Percentiles rank a stretch among this genome's conserved stretches.
phyloP scores from a whole-genome alignment of 2,329 filamentous ascomycete genomes.

The Rutstroemia sydowiana region DNA sequence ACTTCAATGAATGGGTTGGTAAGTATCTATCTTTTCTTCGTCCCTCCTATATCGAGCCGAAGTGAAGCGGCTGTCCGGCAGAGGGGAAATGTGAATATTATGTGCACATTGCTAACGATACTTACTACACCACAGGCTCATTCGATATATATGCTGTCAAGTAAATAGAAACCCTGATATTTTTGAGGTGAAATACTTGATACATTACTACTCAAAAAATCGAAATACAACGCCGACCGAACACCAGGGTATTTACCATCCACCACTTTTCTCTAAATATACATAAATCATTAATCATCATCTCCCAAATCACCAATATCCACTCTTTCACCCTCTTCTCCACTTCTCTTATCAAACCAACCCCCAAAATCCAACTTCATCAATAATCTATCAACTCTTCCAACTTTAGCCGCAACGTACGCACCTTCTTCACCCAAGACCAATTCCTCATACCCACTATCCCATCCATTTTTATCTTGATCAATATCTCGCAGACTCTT shows the following conservation, averaged over 20 bases:
- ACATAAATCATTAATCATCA: constrained; percentile 8
- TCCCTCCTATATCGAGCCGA: constrained; percentile 20
- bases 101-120: neutral
- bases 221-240: neutral
- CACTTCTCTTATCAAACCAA: constrained; percentile 26
- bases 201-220: no score
- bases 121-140: neutral
- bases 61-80: no score
- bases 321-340: constrained; percentile 15
- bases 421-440: constrained; percentile 37
- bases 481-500: constrained; percentile 51
- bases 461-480: constrained; percentile 27
- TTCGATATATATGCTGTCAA: neutral
- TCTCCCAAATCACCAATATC: constrained; percentile 19
- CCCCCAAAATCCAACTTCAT: constrained; percentile 72
- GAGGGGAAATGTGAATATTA: no score
- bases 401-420: constrained; percentile 66
- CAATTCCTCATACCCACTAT: constrained; percentile 30
- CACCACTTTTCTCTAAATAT: neutral
- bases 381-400: constrained; percentile 74
- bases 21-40: neutral
- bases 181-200: neutral
- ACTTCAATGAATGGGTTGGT: constrained; percentile 42
- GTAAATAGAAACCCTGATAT: neutral
- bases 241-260: neutral